Base-by-base conservation (phyloP, 257 asterid species). In the Solanum virginianum region DNA sequence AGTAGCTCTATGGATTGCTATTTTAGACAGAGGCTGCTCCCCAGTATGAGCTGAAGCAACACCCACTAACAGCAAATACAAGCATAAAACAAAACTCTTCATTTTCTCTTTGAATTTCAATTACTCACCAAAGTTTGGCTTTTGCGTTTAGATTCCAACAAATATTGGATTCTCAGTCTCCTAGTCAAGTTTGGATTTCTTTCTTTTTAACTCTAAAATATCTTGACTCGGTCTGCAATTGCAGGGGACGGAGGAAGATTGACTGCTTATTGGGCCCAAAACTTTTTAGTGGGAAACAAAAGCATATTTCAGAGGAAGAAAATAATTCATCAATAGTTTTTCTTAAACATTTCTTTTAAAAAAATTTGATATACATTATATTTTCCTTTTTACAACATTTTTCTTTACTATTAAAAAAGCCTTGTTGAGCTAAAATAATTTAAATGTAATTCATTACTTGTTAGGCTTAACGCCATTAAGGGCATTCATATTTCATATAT, bases 21-120 rank as follows among this genome's bases (percentile, higher is more conserved):
- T 93, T 43, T 91, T 91, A 11, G 99, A 90, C 59, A 96, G 80
- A 54, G 98, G 98, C 85, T 96, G 99, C 51, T 93, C 97, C 17
- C 93, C 98, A 11, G 59, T 20, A 85, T 88, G 90, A 65, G 88
- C 95, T 57, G 84, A 81, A 84, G 90, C 88, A 63, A 86, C 63
- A 84, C 32, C 66, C 68, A 82, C 29, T 10, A 90, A 47, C 68
- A 80, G 14, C 32, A 87, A 11, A 20, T 10, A n/a, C 8, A 22
- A 77, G 62, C 74, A n/a, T 41, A 81, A 6, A n/a, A 59, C 8
- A n/a, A 51, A 11, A 59, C 22, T n/a, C 55, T 59, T 81, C 55
- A 81, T 81, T 57, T n/a, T 75, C 51, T 12, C 17, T 75, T 47
- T n/a, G 41, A 36, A 36, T 36, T 4, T 36, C 51, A 45, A 45